Percentiles rank a stretch among this genome's conserved stretches.
Conservation (phyloP, 352 stramenopile species). For the Pythium grandisporangium region DNA sequence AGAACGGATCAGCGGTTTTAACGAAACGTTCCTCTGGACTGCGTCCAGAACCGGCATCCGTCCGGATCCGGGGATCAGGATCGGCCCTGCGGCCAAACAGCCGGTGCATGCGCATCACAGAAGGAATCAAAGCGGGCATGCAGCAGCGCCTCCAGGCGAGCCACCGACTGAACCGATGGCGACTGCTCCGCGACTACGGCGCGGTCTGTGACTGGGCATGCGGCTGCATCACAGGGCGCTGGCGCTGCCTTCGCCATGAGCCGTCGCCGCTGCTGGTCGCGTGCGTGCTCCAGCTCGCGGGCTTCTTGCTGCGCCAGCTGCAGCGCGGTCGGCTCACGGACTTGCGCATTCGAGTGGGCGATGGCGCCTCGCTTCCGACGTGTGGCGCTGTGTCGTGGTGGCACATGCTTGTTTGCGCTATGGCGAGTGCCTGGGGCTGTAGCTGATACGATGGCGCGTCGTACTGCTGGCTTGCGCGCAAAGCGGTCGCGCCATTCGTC, state of each 20-base stretch:
- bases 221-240: no score
- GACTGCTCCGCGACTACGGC: neutral
- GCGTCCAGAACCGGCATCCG: neutral
- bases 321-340: conserved; percentile 2
- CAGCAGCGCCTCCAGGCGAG: conserved; percentile 37
- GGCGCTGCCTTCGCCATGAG: neutral
- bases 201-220: no score
- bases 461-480: no score
- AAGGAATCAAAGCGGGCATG: conserved; percentile 50
- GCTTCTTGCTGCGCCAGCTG: neutral
- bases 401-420: neutral
- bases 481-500: conserved; percentile 66
- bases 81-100: conserved; percentile 42
- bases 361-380: no score
- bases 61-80: conserved; percentile 1
- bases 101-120: conserved; percentile 44
- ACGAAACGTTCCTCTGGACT: neutral
- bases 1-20: neutral
- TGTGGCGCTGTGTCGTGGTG: no score
- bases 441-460: no score
- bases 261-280: neutral
- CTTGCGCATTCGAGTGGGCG: no score
- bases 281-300: neutral
- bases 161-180: conserved; percentile 1
- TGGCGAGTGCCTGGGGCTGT: neutral